Evolutionary conservation across 208 protist species (phyloP), one percentile per base, ranked within the genome.

Genomic region (Pavlovales sp.): DNA sequence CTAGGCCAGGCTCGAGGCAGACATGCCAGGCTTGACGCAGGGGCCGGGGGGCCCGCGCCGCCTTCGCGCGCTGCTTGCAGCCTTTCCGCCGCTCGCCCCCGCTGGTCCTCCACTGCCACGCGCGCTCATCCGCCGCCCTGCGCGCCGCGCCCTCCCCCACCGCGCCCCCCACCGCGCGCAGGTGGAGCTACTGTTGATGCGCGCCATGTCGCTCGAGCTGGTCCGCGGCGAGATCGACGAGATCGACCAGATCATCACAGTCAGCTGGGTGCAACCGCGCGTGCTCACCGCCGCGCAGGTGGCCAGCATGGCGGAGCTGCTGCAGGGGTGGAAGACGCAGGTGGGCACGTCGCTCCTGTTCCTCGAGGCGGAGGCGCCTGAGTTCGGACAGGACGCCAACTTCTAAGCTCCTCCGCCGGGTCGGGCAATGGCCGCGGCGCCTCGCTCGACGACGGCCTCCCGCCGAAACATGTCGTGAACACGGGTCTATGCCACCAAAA

Each of bases 121-220:
- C n/a, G n/a, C n/a, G n/a, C n/a, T n/a, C n/a, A n/a, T n/a, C n/a
- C n/a, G n/a, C n/a, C n/a, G n/a, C n/a, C n/a, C n/a, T n/a, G n/a
- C 92, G 79, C 38, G 79, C 18, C 47, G 47, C 47, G 26, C 10
- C 26, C 47, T 66, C 47, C 10, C 47, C 10, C 47, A 66, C 47
- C 18, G 47, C 10, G 10, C 75, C 10, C 8, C 8, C 77, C 39
- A 0, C 20, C 77, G 20, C 11, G 91, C 92, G 44, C 90, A 94
- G 44, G 97, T 97, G 79, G 97, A 99, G 94, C 93, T 94, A 90
- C 92, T 98, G 34, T 91, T 99, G 67, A 96, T 99, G 76, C 95
- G 95, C 71, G 96, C 96, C 4, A 93, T 98, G 0, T 96, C 97
- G 39, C 94, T 98, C 41, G 93, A 94, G 79, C 95, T 99, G 37